Base-by-base conservation (phyloP, 805 yeast genomes). In the Candida montana region DNA sequence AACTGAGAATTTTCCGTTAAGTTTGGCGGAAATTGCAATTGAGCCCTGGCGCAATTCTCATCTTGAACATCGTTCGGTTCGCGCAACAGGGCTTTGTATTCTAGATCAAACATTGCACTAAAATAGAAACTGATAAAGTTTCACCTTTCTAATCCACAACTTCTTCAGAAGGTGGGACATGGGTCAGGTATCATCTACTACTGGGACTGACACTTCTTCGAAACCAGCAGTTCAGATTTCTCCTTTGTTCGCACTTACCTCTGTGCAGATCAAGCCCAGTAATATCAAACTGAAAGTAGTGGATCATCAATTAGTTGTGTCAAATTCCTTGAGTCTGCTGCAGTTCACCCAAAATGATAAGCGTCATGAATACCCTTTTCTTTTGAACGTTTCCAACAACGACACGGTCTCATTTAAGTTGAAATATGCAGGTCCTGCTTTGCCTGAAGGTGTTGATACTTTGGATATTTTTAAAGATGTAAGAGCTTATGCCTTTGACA, bases 321-420 rank as follows among this genome's bases (percentile, higher is more conserved):
- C 42, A 5, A 24, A n/a, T 16, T 31, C 35, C 17, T 7, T 33
- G 1, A 42, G 41, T 13, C 16, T 38, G 7, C 35, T 46, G 5
- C 26, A 31, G 5, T 49, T 44, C 21, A 45, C 42, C 5, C 51
- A 49, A 29, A 49, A 47, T 35, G 34, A 30, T 7, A 35, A 35
- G 11, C 4, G 9, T 3, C 17, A 34, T 18, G 49, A 47, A 23
- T 47, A 18, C 23, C 49, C 44, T 2, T 44, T 49, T 17, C 20
- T 49, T 2, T 6, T 44, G 17, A 37, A 44, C 20, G 18, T 49
- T 1, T 27, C 40, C 1, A 13, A 11, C 15, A 18, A 35, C 12
- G 46, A 45, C 15, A 3, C 13, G 1, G 4, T 46, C 11, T 26
- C 13, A 2, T 40, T 48, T 13, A 23, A 29, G 12, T 26, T 48